Percentiles rank a stretch among this genome's conserved stretches.
Evolutionary conservation across 108 stramenopile genomes (phyloP).

Genomic region (Fistulifera pelliculosa): DNA sequence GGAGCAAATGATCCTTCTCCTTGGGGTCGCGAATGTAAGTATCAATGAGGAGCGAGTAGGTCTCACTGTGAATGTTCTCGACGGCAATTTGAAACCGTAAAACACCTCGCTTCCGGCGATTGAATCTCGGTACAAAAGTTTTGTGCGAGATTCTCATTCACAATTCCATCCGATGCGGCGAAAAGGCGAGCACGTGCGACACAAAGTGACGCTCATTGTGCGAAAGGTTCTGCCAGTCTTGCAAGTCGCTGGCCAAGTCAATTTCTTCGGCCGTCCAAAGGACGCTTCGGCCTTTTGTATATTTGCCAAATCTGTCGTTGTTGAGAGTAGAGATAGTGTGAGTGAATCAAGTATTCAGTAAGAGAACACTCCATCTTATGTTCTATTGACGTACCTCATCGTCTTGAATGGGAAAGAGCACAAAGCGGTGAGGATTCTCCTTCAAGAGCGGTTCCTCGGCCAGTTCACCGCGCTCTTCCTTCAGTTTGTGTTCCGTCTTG

Average conservation of each 20-base stretch:
- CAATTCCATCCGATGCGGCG: conserved; percentile 98
- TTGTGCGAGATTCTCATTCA: conserved; percentile 97
- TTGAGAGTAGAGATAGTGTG: not conserved
- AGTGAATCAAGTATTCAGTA: not conserved
- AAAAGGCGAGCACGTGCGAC: conserved; percentile 98
- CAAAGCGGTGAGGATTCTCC: conserved; percentile 91
- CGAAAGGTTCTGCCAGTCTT: conserved; percentile 90
- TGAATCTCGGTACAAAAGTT: conserved; percentile 98
- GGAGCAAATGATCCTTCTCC: conserved; percentile 76
- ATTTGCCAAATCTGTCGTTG: conserved; percentile 77
- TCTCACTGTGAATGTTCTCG: conserved; percentile 99
- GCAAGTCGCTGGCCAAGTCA: conserved; percentile 90
- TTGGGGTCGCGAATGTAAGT: conserved; percentile 89
- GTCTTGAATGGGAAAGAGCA: conserved; percentile 98
- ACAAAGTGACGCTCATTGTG: conserved; percentile 97
- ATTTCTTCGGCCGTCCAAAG: conserved; percentile 99
- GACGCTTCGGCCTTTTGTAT: conserved; percentile 99
- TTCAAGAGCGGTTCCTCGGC: conserved; percentile 56
- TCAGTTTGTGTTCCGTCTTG: conserved; percentile 60
- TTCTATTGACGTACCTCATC: conserved; percentile 82
- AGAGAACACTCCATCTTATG: not conserved
- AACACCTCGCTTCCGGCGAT: conserved; percentile 95
- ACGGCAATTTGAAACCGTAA: conserved; percentile 99
- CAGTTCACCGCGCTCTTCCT: conserved; percentile 48
- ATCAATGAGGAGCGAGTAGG: conserved; percentile 97